Base-by-base conservation (phyloP, 768 basidiomycete genomes). In the Tremella fuciformis region DNA sequence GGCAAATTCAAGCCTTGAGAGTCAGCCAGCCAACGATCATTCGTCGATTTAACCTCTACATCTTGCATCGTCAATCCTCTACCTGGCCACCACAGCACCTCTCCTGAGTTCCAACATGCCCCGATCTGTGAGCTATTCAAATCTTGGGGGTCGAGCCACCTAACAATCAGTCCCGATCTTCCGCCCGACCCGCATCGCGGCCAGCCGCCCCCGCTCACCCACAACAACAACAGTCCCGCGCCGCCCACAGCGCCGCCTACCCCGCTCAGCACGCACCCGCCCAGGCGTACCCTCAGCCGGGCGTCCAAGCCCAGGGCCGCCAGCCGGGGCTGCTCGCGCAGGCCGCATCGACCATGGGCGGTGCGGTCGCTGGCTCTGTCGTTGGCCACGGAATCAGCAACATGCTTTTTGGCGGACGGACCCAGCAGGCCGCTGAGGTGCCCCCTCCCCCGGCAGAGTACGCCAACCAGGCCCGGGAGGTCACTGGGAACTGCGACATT, bases 361-460 rank as follows among this genome's bases (percentile, higher is more conserved):
- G 76, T 60, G 76, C 70, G 11, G 63, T 70, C 11, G 73, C 73
- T 15, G 76, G 76, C 53, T 72, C 70, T 13, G 76, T 77, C 37
- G 70, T 77, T n/a, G 76, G 76, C 13, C 76, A 77, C 56, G 76
- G 76, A 24, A 77, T 77, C 59, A 53, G 48, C 22, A 73, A 69
- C 56, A 76, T 76, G 75, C 59, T 77, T 3, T 77, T 77, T 50
- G 76, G 76, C 22, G 70, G 70, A 24, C 54, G 70, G 55, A 51
- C 58, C 54, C 61, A 50, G 7, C 57, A 38, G 21, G 67, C 65
- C 19, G 65, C 66, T 21, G 62, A 62, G 24, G 50, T 59, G 26
- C 44, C 55, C 22, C 65, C 64, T 16, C 66, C 70, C 13, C 70
- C 74, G 3, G 71, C 60, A n/a, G 66, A 75, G 46, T 63, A 70